Evolutionary conservation across 345 rosid species (phyloP), one percentile per base, ranked within the genome.

Genomic region (Tarenaya hassleriana): DNA sequence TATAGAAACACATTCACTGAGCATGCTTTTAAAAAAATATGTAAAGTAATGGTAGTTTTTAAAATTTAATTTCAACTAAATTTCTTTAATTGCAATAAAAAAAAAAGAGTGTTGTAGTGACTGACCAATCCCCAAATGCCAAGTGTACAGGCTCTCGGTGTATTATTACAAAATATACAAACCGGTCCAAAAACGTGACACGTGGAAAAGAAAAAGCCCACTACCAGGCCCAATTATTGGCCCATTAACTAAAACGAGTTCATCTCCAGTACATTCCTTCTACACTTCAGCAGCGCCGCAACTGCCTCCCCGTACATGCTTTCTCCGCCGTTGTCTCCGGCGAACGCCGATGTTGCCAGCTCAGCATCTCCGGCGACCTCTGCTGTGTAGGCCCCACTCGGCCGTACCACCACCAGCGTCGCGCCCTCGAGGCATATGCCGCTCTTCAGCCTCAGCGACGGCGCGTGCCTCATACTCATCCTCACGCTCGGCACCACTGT

Each of bases 381-480:
- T n/a, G n/a, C n/a, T n/a, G n/a, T n/a, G n/a, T n/a, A n/a, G n/a
- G n/a, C n/a, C 42, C 52, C 61, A 0, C 46, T 60, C 7, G 56
- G 66, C 12, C 70, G 12, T 0, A 60, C 52, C 8, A 66, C 18
- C 16, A 66, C 66, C 1, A 66, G 66, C 20, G 66, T 66, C 3
- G 70, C 66, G 11, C 52, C 59, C 34, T 60, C 47, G 11, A 66
- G 60, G 34, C 61, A 59, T 1, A 66, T 41, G 13, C 65, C 61
- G 14, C 56, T 60, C 51, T 59, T 41, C 3, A 66, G 70, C 51
- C 27, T 59, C 16, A 66, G 51, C 27, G 18, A 59, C 14, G 66
- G 61, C 47, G 65, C 61, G 56, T 66, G 61, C 53, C 70, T 66
- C 70, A 66, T 66, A 35, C 46, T 66, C 61, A 66, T 66, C 51